Evolutionary conservation across 345 rosid genomes (phyloP).

Genomic region (Gossypium sturtianum): DNA sequence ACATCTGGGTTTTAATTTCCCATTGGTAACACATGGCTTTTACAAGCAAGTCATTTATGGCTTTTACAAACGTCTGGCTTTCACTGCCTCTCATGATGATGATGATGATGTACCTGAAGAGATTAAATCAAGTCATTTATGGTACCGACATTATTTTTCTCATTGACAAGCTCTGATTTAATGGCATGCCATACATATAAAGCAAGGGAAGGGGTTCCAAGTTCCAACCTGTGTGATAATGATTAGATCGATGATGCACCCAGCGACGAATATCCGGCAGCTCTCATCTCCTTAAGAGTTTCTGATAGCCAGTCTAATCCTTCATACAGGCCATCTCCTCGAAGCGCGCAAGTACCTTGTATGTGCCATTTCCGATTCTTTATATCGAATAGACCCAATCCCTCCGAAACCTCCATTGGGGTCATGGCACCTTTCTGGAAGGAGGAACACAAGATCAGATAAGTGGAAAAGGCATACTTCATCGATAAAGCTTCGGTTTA

Average conservation of each 20-base stretch:
- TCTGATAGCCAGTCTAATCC: constrained; percentile 89
- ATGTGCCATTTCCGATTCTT: constrained; percentile 98
- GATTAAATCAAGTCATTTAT: constrained; percentile 13
- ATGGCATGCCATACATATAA: neutral
- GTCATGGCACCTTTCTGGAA: constrained; percentile 95
- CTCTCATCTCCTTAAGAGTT: constrained; percentile 82
- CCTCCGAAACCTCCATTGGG: constrained; percentile 86
- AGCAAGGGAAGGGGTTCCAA: constrained; percentile 8
- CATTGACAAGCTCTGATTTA: neutral
- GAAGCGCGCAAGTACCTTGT: constrained; percentile 92
- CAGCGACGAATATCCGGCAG: constrained; percentile 82
- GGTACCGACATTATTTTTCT: neutral
- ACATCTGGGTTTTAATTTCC: constrained; percentile 3
- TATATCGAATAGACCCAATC: constrained; percentile 81
- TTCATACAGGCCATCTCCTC: constrained; percentile 95
- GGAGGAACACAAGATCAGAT: neutral
- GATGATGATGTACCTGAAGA: constrained; percentile 7
- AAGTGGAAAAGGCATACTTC: neutral
- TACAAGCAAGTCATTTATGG: neutral
- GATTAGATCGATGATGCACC: constrained; percentile 65
- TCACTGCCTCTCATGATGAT: neutral
- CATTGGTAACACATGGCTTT: neutral
- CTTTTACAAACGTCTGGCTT: neutral
- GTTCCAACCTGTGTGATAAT: constrained; percentile 25
- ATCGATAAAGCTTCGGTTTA: too few relatives aligned